Conservation (phyloP, 192 early-diverging fungal genomes). For the Mortierella hygrophila region DNA sequence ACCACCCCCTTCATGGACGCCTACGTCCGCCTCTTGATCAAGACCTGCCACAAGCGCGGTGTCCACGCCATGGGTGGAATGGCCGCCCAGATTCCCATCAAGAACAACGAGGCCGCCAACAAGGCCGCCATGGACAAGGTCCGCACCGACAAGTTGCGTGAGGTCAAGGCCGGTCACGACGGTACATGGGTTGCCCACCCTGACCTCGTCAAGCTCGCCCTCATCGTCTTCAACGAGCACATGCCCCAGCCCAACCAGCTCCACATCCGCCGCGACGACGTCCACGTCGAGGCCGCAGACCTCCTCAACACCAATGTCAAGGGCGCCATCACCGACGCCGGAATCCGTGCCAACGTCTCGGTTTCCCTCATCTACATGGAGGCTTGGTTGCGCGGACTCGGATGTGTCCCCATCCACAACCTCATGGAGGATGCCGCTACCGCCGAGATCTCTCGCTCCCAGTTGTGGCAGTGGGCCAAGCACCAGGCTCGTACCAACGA, state of each 20-base stretch:
- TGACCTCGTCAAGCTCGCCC: constrained; percentile 90
- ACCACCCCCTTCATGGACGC: constrained; percentile 97
- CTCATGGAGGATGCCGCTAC: constrained; percentile 99
- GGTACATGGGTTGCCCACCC: constrained; percentile 99
- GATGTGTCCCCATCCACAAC: constrained; percentile 98
- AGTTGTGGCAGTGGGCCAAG: constrained; percentile 97
- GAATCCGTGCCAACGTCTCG: constrained; percentile 91
- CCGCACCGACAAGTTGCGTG: constrained; percentile 91
- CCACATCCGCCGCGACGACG: constrained; percentile 91
- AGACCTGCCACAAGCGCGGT: constrained; percentile 97
- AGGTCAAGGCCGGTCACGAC: constrained; percentile 95
- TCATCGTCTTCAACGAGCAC: constrained; percentile 91
- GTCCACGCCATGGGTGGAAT: constrained; percentile 99
- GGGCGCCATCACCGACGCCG: constrained; percentile 86
- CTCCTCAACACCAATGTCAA: constrained; percentile 82
- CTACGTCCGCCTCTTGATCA: constrained; percentile 95
- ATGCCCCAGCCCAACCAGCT: constrained; percentile 97
- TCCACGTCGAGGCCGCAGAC: constrained; percentile 82
- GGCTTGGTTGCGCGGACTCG: constrained; percentile 91
- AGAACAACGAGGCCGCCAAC: constrained; percentile 90
- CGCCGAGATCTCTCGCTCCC: constrained; percentile 95
- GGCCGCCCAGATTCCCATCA: constrained; percentile 98
- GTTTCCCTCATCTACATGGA: constrained; percentile 95
- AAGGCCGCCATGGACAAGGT: constrained; percentile 92
- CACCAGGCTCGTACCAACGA: constrained; percentile 85